Conservation (phyloP, 2,329 filamentous ascomycete genomes). For the Calonectria montana region DNA sequence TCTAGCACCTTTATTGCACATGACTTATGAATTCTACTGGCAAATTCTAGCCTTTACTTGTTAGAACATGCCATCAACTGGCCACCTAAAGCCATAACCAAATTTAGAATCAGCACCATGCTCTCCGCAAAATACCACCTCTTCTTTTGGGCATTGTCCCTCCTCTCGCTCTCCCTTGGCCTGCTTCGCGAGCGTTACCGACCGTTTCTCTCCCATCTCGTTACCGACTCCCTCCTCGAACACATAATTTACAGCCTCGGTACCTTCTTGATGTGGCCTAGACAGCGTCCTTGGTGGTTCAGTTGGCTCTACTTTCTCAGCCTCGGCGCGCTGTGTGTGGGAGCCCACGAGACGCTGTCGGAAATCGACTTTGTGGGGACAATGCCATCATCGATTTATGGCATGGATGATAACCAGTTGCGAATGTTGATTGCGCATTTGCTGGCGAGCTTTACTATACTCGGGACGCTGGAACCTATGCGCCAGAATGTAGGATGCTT, state of each 20-base stretch:
- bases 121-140: slow-evolving; percentile 30
- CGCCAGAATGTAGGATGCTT: slow-evolving; percentile 29
- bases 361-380: slow-evolving; percentile 16
- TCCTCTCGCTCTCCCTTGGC: slow-evolving; percentile 17
- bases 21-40: not conserved
- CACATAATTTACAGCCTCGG: not conserved
- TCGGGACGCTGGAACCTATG: slow-evolving; percentile 39
- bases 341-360: slow-evolving; percentile 8
- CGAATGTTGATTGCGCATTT: slow-evolving; percentile 23
- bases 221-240: slow-evolving; percentile 7
- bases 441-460: slow-evolving; percentile 30
- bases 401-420: not conserved
- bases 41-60: not conserved
- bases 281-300: not conserved
- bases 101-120: slow-evolving; percentile 17
- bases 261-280: not conserved
- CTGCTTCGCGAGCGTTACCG: slow-evolving; percentile 13
- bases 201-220: not conserved
- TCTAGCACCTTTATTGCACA: not conserved
- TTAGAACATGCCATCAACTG: not conserved
- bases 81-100: not conserved
- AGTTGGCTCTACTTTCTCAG: slow-evolving; percentile 3
- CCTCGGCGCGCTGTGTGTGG: slow-evolving; percentile 8
- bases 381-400: slow-evolving; percentile 2
- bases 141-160: slow-evolving; percentile 33